phyloP scores from a whole-genome alignment of 495 filamentous ascomycete genomes.

The Evansstolkia leycettana region DNA sequence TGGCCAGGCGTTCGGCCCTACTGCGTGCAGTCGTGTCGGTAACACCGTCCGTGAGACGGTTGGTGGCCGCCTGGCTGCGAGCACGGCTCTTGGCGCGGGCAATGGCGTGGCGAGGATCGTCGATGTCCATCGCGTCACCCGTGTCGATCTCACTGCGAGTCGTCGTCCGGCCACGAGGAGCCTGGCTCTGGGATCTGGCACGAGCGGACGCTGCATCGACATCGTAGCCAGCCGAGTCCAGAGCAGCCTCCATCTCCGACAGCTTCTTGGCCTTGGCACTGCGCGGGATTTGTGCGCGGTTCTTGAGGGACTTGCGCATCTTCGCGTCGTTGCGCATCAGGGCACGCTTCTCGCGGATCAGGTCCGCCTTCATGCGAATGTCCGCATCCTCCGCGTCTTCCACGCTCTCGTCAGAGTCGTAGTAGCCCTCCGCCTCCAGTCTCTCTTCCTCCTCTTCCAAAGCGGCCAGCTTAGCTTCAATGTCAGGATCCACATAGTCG shows the following conservation, averaged over 20 bases:
- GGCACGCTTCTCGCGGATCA: constrained; percentile 84
- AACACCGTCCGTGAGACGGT: constrained; percentile 72
- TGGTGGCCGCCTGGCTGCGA: constrained; percentile 61
- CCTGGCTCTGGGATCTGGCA: constrained; percentile 49
- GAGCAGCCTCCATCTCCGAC: constrained; percentile 69
- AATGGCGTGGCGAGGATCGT: constrained; percentile 49
- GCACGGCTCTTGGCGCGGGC: constrained; percentile 65
- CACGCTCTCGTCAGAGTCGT: constrained; percentile 52
- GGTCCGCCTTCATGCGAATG: constrained; percentile 76
- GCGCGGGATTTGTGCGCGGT: constrained; percentile 81
- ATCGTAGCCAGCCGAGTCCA: constrained; percentile 79
- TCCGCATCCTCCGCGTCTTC: constrained; percentile 81
- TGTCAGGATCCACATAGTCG: constrained; percentile 94
- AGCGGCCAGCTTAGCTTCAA: constrained; percentile 78
- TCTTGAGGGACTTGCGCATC: constrained; percentile 91
- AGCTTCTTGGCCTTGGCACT: constrained; percentile 60
- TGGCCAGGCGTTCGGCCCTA: constrained; percentile 74
- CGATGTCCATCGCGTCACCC: constrained; percentile 80
- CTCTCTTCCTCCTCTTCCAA: constrained; percentile 92
- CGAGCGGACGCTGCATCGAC: constrained; percentile 58
- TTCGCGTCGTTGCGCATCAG: constrained; percentile 84
- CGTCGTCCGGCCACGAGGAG: constrained; percentile 48
- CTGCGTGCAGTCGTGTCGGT: constrained; percentile 37
- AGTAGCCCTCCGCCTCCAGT: constrained; percentile 74
- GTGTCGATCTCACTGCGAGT: constrained; percentile 45